A percentile compares a stretch with the other conserved stretches of the same genome.
Conservation (phyloP, 139 green algal species). For the Zygnema circumcarinatum region DNA sequence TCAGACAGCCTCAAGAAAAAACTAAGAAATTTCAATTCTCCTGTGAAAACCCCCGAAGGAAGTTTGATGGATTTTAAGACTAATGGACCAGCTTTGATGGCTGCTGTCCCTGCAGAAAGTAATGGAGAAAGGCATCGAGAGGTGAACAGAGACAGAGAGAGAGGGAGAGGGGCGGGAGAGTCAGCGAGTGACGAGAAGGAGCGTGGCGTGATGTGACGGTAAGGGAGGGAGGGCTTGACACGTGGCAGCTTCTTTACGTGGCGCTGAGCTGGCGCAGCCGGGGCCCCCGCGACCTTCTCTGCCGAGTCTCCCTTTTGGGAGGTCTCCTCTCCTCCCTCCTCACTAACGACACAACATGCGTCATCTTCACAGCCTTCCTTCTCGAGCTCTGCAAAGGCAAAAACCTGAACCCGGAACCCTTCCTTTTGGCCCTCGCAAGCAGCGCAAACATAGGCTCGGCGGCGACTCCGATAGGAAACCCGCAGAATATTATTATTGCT, state of each 20-base stretch:
- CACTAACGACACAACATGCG: conserved; percentile 37
- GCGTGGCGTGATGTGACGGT: too few relatives aligned
- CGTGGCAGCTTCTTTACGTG: background rate
- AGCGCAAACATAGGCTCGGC: conserved; percentile 29
- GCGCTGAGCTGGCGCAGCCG: background rate
- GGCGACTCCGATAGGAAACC: conserved; percentile 20
- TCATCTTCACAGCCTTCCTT: conserved; percentile 25
- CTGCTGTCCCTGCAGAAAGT: too few relatives aligned
- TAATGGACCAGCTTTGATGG: too few relatives aligned
- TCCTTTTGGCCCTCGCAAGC: conserved; percentile 20
- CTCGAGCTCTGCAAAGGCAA: conserved; percentile 13
- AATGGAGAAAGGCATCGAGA: too few relatives aligned
- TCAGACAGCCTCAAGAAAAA: too few relatives aligned
- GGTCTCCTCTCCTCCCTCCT: conserved; percentile 11
- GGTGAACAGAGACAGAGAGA: too few relatives aligned
- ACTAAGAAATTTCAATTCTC: too few relatives aligned
- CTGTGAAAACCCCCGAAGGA: too few relatives aligned
- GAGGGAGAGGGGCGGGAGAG: too few relatives aligned
- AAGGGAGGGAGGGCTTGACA: too few relatives aligned
- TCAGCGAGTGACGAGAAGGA: too few relatives aligned
- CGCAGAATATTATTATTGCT: conserved; percentile 24
- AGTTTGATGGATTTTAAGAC: too few relatives aligned
- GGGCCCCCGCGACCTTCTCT: conserved; percentile 14
- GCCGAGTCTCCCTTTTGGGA: background rate
- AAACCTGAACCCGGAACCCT: background rate